These are phyloP conservation scores for Jacaranda mimosifolia DNA, from an alignment of 257 asterid species.

Conservation along the genomic window DNA sequence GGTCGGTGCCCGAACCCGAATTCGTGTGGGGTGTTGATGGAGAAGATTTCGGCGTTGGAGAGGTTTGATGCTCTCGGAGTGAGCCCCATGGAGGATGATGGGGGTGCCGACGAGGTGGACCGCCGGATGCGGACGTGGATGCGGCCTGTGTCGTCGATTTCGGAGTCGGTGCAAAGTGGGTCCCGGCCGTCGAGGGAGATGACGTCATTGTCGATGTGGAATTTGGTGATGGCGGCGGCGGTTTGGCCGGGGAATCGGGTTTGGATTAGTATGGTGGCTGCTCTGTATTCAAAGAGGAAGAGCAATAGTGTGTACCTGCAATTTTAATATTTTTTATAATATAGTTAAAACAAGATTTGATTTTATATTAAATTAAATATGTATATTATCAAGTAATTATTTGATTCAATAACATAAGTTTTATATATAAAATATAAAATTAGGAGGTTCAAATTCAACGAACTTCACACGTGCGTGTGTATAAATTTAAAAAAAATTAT, in stretches of 20 bases:
- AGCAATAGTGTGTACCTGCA: conserved; percentile 75
- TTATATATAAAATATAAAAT: no score
- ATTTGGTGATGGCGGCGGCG: conserved; percentile 67
- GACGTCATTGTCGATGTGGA: conserved; percentile 70
- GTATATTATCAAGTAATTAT: no score
- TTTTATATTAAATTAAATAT: no score
- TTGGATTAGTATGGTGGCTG: conserved; percentile 64
- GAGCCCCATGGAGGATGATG: conserved; percentile 61
- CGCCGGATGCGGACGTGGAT: conserved; percentile 74
- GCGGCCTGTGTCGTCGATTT: conserved; percentile 59
- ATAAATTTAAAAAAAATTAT: no score
- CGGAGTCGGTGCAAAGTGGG: conserved; percentile 78
- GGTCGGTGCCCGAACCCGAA: conserved; percentile 60
- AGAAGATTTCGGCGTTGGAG: conserved; percentile 70
- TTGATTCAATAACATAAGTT: no score
- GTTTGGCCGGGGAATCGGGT: conserved; percentile 66
- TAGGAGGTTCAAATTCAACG: no score
- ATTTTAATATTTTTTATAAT: not conserved
- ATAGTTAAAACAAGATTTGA: not conserved
- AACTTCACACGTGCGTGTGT: no score
- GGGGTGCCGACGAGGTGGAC: conserved; percentile 62
- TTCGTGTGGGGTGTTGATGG: conserved; percentile 65
- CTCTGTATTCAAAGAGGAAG: conserved; percentile 80
- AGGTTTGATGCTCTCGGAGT: conserved; percentile 75
- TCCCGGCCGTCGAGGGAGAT: conserved; percentile 77